Conservation (phyloP, 1,284 basidiomycete genomes). For the Pseudozyma thailandica region DNA sequence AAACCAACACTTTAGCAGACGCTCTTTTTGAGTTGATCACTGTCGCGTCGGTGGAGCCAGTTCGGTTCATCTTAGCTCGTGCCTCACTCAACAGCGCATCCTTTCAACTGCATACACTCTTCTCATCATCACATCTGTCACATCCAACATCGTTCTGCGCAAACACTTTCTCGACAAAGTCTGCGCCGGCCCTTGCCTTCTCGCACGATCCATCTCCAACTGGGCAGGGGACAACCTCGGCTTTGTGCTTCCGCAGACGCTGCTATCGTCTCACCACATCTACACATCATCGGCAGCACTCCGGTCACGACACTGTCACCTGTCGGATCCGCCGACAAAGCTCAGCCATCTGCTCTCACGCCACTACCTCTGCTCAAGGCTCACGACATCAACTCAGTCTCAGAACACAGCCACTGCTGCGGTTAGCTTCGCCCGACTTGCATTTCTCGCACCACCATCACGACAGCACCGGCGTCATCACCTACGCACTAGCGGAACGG, state of each 20-base stretch:
- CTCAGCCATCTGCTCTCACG: too few species aligned
- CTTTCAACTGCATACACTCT: slow-evolving; percentile 13
- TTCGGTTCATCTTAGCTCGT: neutral
- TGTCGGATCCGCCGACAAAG: too few species aligned
- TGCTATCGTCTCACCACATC: neutral
- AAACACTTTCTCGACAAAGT: neutral
- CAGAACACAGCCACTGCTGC: too few species aligned
- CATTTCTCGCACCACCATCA: too few species aligned
- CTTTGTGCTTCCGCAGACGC: too few species aligned
- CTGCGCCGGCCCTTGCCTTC: neutral
- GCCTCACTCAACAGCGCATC: neutral
- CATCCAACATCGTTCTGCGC: neutral
- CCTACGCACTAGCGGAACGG: too few species aligned
- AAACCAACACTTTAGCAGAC: slow-evolving; percentile 5
- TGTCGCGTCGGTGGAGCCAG: neutral
- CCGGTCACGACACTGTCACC: too few species aligned
- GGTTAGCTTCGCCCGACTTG: too few species aligned
- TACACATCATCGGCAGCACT: too few species aligned
- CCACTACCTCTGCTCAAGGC: too few species aligned
- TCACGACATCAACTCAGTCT: too few species aligned
- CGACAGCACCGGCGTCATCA: too few species aligned
- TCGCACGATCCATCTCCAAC: neutral
- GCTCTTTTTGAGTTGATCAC: slow-evolving; percentile 2
- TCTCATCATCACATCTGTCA: neutral
- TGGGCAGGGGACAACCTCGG: neutral